phyloP scores from a whole-genome alignment of 2,329 filamentous ascomycete genomes.

The Pleurostoma richardsiae region DNA sequence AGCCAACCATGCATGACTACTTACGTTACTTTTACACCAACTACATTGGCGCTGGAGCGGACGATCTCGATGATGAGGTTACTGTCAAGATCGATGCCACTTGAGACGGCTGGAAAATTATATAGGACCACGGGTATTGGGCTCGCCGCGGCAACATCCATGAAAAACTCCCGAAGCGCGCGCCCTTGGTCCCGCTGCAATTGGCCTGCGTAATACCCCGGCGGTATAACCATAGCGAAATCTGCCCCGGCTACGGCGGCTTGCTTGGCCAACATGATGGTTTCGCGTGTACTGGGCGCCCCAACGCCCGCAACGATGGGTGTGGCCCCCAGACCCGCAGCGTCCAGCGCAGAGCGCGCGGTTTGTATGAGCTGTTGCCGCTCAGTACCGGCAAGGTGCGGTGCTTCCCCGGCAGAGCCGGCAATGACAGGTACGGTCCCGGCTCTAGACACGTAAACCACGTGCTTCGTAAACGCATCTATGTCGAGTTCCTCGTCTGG shows the following conservation, averaged over 20 bases:
- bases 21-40: conserved; percentile 45
- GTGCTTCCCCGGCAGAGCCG: conserved; percentile 11
- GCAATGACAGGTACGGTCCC: conserved; percentile 10
- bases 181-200: conserved; percentile 15
- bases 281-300: conserved; percentile 41
- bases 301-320: conserved; percentile 45
- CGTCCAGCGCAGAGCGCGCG: conserved; percentile 36
- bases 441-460: conserved; percentile 3
- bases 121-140: conserved; percentile 39
- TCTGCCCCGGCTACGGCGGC: conserved; percentile 39
- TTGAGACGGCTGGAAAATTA: conserved; percentile 47
- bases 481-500: conserved; percentile 9
- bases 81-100: conserved; percentile 46
- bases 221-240: conserved; percentile 38
- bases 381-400: conserved; percentile 23
- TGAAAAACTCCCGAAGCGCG: not conserved
- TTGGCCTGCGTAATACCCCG: conserved; percentile 38
- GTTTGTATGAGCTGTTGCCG: conserved; percentile 33
- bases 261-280: conserved; percentile 37
- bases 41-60: conserved; percentile 34
- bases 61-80: conserved; percentile 30
- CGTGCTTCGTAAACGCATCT: conserved; percentile 6
- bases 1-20: too few relatives aligned
- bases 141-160: not conserved
- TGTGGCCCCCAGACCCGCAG: conserved; percentile 16